phyloP scores from a whole-genome alignment of 202 grass and related monocot species.

The Saccharum hybrid region DNA sequence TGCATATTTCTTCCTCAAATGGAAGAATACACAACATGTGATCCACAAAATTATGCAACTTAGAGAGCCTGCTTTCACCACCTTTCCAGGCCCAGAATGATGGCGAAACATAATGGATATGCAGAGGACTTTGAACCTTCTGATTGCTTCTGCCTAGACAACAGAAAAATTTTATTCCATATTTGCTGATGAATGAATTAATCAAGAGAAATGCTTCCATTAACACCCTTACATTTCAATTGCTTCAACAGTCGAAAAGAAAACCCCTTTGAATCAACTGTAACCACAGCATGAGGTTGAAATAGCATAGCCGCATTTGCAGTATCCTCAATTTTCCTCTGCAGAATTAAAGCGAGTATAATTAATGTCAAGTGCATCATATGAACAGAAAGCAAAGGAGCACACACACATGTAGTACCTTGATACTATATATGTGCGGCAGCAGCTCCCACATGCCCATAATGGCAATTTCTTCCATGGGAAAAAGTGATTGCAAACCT shows the following conservation, averaged over 20 bases:
- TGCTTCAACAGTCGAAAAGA: constrained; percentile 80
- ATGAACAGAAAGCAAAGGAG: constrained; percentile 43
- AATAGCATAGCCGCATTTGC: constrained; percentile 66
- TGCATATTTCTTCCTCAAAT: constrained; percentile 89
- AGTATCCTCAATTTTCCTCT: constrained; percentile 71
- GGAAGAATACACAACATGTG: constrained; percentile 94
- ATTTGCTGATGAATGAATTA: constrained; percentile 32
- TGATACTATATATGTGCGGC: constrained; percentile 77
- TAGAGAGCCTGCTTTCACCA: constrained; percentile 78
- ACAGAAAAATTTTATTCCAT: constrained; percentile 33
- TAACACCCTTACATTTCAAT: constrained; percentile 63
- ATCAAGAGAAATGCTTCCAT: constrained; percentile 45
- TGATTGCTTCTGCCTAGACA: constrained; percentile 62
- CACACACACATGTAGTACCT: constrained; percentile 49
- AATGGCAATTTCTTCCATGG: constrained; percentile 94
- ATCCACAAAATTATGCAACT: constrained; percentile 69
- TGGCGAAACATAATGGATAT: constrained; percentile 93
- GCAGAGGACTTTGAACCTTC: constrained; percentile 51
- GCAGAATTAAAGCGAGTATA: constrained; percentile 40
- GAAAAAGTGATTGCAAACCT: constrained; percentile 82
- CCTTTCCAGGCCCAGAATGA: constrained; percentile 99
- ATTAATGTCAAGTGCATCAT: constrained; percentile 17
- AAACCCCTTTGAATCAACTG: constrained; percentile 93
- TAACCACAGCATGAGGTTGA: constrained; percentile 85
- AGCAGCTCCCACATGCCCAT: constrained; percentile 97